phyloP scores from a whole-genome alignment of 2,329 filamentous ascomycete species.

The Arthrobotrys musiformis region DNA sequence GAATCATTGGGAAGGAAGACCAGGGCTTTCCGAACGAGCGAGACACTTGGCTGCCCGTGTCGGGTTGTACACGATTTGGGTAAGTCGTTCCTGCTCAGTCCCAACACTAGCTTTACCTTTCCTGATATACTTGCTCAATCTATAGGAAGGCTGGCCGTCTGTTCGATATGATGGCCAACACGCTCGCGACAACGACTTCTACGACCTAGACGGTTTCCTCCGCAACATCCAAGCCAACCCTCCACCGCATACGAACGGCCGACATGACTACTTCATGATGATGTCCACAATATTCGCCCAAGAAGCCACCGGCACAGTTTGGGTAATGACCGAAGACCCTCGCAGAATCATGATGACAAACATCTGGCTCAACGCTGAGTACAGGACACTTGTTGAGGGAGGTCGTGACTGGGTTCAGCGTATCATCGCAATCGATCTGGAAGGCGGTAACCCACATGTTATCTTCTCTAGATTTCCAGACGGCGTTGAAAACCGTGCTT shows the following conservation, averaged over 20 bases:
- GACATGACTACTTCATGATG: constrained; percentile 27
- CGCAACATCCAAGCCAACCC: constrained; percentile 11
- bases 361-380: constrained; percentile 29
- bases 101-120: background rate
- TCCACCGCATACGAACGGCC: constrained; percentile 14
- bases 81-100: background rate
- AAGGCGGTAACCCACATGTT: constrained; percentile 11
- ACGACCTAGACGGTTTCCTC: constrained; percentile 23
- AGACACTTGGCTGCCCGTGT: constrained; percentile 11
- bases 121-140: background rate
- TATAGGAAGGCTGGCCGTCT: constrained; percentile 36
- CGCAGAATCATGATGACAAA: constrained; percentile 17
- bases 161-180: constrained; percentile 12
- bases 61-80: constrained; percentile 12
- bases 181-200: constrained; percentile 32
- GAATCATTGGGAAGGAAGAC: constrained; percentile 11
- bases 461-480: constrained; percentile 12
- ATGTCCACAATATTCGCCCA: constrained; percentile 36
- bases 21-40: constrained; percentile 24
- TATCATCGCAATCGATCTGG: constrained; percentile 8
- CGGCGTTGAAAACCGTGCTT: background rate
- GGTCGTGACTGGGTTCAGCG: constrained; percentile 9
- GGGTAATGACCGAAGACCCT: constrained; percentile 43
- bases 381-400: background rate
- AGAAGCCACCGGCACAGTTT: constrained; percentile 25